Evolutionary conservation across 73 alveolate genomes (phyloP), one percentile per base, ranked within the genome.

Genomic region (Uronychia setigera): DNA sequence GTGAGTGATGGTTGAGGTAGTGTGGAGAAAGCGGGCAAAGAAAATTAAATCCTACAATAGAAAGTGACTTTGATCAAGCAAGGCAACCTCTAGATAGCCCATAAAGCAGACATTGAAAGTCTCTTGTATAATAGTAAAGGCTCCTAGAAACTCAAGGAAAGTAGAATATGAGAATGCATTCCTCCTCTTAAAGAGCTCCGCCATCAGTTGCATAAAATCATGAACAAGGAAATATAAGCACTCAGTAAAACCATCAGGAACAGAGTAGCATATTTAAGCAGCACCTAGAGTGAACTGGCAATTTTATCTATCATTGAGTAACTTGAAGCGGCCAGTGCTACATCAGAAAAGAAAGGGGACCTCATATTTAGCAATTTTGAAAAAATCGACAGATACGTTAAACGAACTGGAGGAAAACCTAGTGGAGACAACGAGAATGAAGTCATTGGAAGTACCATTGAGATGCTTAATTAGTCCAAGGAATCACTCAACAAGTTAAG

Each of bases 401-500:
- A 46, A 19, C 5, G 67, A 19, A 11, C n/a, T 19, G 67, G 67
- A 5, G n/a, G 5, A 46, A 46, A 46, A 46, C 67, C 67, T 19
- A 46, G n/a, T 46, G 67, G 67, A 46, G 67, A 46, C 67, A 46
- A 46, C 67, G 67, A 46, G 67, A 46, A 46, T 19, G 67, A 46
- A 19, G 67, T 46, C n/a, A 19, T 46, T 5, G 67, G 19, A 19
- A 46, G 19, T 11, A 46, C 67, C 67, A 46, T 46, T 19, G 19
- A 5, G 5, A 19, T 19, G 19, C 67, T 46, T 11, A 11, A 5
- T 11, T 5, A 46, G 67, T 11, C 19, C n/a, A 5, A 19, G n/a
- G 67, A 46, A 5, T 11, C 5, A 46, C 5, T 46, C 67, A 11
- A 19, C 67, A 11, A 5, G 19, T 46, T 46, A 46, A 46, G 67